Evolutionary conservation across 352 stramenopile genomes (phyloP), one percentile per base, ranked within the genome.

Genomic region (Discostella stelligera): DNA sequence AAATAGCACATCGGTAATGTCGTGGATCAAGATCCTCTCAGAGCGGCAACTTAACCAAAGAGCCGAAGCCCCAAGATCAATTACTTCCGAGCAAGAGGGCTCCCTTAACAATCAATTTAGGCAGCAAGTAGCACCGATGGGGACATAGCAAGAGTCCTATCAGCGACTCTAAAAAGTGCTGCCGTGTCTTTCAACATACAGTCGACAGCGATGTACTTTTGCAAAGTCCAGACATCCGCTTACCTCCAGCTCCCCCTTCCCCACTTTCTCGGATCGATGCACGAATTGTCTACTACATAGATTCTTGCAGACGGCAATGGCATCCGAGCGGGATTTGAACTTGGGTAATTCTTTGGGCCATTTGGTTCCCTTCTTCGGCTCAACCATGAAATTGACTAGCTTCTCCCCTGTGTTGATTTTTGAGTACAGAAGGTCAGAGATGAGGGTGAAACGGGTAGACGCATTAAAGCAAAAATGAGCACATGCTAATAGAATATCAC

Each of bases 291-390:
- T 71, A 48, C 81, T 83, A 77, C 87, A 91, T 16, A 94, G 77
- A 23, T 91, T 81, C 68, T 90, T 92, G 67, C 85, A 93, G n/a
- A 92, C 81, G 44, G 73, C 76, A 70, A 91, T 91, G 11, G 84
- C 90, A 21, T 92, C 85, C 20, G 72, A 70, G 58, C 88, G 71
- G 50, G 80, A 85, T 50, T 83, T 82, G 60, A 94, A 93, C 75
- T 79, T 81, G n/a, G 90, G 88, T 41, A 94, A 75, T 21, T 91
- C 86, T 32, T 82, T 89, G 7, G 90, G 90, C 90, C 88, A 95
- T 70, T 93, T 93, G 8, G 83, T 89, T 59, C 88, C 88, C 65
- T 91, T 93, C 66, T 94, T 93, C 23, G 86, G 89, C 77, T 95
- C 90, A 0, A 91, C 71, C 41, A 95, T 60, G 68, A 92, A 93